Evolutionary conservation across 140 eudicot genomes (phyloP).

Genomic region (Bidens hawaiensis): DNA sequence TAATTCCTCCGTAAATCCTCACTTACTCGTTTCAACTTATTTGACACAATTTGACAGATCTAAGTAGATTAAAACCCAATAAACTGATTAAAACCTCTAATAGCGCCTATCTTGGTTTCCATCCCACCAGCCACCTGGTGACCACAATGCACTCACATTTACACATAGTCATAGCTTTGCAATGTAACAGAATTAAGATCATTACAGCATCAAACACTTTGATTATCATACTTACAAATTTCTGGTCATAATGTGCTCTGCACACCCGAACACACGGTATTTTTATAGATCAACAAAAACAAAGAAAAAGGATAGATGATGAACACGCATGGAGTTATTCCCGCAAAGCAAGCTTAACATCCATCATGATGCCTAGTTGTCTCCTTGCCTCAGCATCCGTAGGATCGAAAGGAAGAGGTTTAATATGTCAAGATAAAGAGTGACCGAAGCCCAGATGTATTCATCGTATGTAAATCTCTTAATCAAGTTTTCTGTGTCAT

Average conservation of each 20-base stretch:
- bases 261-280: background rate
- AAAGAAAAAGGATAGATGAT: slow-evolving; percentile 19
- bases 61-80: no score
- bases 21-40: no score
- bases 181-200: background rate
- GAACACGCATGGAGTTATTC: slow-evolving; percentile 17
- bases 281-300: slow-evolving; percentile 4
- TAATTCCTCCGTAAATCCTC: no score
- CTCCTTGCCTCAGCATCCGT: slow-evolving; percentile 75
- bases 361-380: slow-evolving; percentile 39
- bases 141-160: background rate
- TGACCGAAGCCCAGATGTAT: slow-evolving; percentile 97
- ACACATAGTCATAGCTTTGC: background rate
- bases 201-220: slow-evolving; percentile 12
- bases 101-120: background rate
- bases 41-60: no score
- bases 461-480: slow-evolving; percentile 90
- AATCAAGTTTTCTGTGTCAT: slow-evolving; percentile 88
- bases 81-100: no score
- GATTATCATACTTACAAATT: slow-evolving; percentile 28
- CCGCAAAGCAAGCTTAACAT: slow-evolving; percentile 10
- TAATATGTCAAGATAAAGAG: slow-evolving; percentile 81
- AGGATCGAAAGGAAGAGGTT: slow-evolving; percentile 87
- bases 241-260: slow-evolving; percentile 17
- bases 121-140: background rate